Evolutionary conservation across 371 early-diverging fungal species (phyloP), one percentile per base, ranked within the genome.

Genomic region (Mucor indicus): DNA sequence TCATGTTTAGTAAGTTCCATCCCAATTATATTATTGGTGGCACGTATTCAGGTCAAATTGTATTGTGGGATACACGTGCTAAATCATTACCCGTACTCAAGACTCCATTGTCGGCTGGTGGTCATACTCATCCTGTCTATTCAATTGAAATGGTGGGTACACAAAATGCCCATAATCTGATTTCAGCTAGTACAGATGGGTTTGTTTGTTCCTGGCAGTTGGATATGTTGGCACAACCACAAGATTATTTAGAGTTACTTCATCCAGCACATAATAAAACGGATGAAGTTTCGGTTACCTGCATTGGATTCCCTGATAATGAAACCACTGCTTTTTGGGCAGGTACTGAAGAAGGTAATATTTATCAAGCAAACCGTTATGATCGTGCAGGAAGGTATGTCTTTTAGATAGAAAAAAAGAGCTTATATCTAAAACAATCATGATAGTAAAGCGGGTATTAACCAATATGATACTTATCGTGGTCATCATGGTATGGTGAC

Each of bases 71-170:
- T 70, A 96, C 85, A 15, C 84, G 98, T 22, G 81, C 95, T 16
- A 93, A 93, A 60, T 77, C 87, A 6, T 64, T 81, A 16, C 92
- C 92, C 12, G 86, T 88, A n/a, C 75, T 87, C 39, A 87, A 88
- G 61, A 90, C 90, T 1, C 90, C 96, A 20, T 77, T 96, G 29
- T 90, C 93, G 2, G 89, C 90, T 8, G 84, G 82, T 23, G 96
- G 98, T 3, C 98, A 98, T 62, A 93, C 98, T 2, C 96, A 98
- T 69, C 98, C 98, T 4, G 90, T 98, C 3, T 95, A 91, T 55
- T 79, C 89, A 0, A 68, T 96, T 56, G 74, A 80, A 40, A 83
- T 95, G 69, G 91, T 95, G 5, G 98, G 98, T 19, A 93, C 95
- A 3, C 91, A 93, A 48, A 94, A 96, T 61, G 95, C 95, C 2